Evolutionary conservation across 1,139 yeast species (phyloP), one percentile per base, ranked within the genome.

Genomic region (Debaryomyces coudertii): DNA sequence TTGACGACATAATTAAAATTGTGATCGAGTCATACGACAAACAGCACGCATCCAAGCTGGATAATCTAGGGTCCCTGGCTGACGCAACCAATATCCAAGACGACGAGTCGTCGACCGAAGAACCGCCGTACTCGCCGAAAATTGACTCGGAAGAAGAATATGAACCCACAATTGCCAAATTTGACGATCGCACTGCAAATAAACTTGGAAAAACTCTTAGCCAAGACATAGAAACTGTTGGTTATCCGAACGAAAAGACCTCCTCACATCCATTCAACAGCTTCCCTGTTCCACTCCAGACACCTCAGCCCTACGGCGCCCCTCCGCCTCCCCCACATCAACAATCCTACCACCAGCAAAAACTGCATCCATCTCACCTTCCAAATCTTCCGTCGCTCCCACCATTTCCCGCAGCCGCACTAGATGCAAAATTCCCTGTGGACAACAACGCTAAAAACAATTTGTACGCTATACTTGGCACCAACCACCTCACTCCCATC

Each of bases 401-500:
- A 20, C 29, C 36, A 9, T 39, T 30, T 38, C 36, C 40, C 20
- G 39, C 37, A 15, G 25, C 23, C 27, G 31, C 45, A 16, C 8
- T 23, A 9, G 28, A 16, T 8, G 40, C 23, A 27, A 30, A 38
- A 14, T 14, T 4, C 27, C 45, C 38, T 35, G 53, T 60, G 34
- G 66, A 63, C 44, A 53, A 48, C 41, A 52, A 53, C 38, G 65
- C 70, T 11, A 63, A 58, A 45, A 63, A 58, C 47, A 59, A 57
- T n/a, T 53, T 66, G 36, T 61, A 61, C 39, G 66, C 69, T 3
- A 36, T 62, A 9, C 51, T 66, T 29, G 67, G 67, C 4, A 56
- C 56, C 30, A 48, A 54, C 38, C 58, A 57, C 30, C 44, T 64
- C 25, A 51, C 55, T 3, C 66, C 69, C 1, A 46, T 54, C 7